Base-by-base conservation (phyloP, 768 basidiomycete species). In the Xerocomellus amylosporus region DNA sequence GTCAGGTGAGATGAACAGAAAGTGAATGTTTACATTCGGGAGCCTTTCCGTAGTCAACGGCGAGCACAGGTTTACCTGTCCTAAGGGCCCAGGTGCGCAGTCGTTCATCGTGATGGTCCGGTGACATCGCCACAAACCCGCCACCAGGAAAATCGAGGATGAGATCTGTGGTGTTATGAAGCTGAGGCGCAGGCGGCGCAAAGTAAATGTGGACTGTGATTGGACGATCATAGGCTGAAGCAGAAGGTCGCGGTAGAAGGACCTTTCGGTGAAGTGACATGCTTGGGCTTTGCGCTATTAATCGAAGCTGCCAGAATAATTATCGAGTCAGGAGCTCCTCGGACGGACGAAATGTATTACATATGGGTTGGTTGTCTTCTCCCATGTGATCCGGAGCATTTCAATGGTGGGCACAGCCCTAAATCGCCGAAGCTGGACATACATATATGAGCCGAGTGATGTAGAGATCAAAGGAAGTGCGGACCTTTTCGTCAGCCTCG, bases 401-500 rank as follows among this genome's bases (percentile, higher is more conserved):
- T 99, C 96, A 22, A 98, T 87, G 0, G 96, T 97, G 45, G 93
- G 94, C 0, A 95, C 84, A 22, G 96, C 93, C 64, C 97, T 80
- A 68, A 90, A 98, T 54, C 86, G 83, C 54, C 95, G 88, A 49
- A 99, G 81, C 94, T 98, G 65, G 34, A 53, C 14, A 46, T 26
- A 13, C 5, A 2, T 13, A 15, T 15, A 36, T 63, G 40, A 58
- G 46, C 20, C 13, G 42, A 26, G 28, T 31, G n/a, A 26, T 7
- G 30, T 37, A 26, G 3, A 40, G 28, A 47, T 2, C n/a, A 37
- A 8, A 20, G 13, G 52, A 20, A 49, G 17, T 34, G 64, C 78
- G n/a, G 36, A 93, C 96, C 83, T 95, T 98, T 75, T 98, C 95
- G 61, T 99, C 97, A 0, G 87, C 97, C 67, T 95, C 91, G 64